Evolutionary conservation across 1,139 yeast genomes (phyloP), one percentile per base, ranked within the genome.

Genomic region (Yamadazyma mexicana): DNA sequence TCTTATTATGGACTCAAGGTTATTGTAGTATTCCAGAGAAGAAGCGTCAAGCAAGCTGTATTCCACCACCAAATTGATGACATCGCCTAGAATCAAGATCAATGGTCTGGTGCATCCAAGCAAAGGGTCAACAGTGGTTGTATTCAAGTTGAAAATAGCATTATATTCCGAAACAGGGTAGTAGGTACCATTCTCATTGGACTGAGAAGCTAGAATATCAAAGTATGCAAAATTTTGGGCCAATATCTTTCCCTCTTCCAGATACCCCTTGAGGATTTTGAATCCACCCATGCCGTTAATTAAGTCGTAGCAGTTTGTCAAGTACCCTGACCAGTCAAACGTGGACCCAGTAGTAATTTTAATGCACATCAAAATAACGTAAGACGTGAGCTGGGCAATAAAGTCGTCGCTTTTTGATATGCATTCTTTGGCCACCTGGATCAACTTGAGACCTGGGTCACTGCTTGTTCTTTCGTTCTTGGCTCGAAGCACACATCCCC

Each of bases 271-370:
- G 4, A 61, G 38, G 38, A 55, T 45, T 40, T 51, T 45, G 51
- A 61, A 48, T 16, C 59, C 47, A 20, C 67, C 52, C 64, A 63
- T 58, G 33, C 46, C 46, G 40, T 63, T 61, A 18, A 63, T 51
- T 48, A 61, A 39, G 27, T 59, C 51, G 37, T 56, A 64, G 33
- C 64, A 59, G 6, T 46, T 44, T 0, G 62, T 60, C 39, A 64
- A 59, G 44, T 58, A 54, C 17, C 49, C 43, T 3, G 66, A 52
- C 71, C 71, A 65, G 23, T 51, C 54, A 11, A 45, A 40, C 2
- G 65, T 59, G 36, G 63, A 68, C 3, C 71, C 69, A 34, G 57
- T 55, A 2, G 69, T 59, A 2, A 63, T 52, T 35, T 64, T 64
- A 58, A 63, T 61, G 31, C 63, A 57, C 22, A 62, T 64, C 16